Percentiles rank a stretch among this genome's conserved stretches.
Evolutionary conservation across 208 protist genomes (phyloP).

Genomic region (Leishmania amazonensis): DNA sequence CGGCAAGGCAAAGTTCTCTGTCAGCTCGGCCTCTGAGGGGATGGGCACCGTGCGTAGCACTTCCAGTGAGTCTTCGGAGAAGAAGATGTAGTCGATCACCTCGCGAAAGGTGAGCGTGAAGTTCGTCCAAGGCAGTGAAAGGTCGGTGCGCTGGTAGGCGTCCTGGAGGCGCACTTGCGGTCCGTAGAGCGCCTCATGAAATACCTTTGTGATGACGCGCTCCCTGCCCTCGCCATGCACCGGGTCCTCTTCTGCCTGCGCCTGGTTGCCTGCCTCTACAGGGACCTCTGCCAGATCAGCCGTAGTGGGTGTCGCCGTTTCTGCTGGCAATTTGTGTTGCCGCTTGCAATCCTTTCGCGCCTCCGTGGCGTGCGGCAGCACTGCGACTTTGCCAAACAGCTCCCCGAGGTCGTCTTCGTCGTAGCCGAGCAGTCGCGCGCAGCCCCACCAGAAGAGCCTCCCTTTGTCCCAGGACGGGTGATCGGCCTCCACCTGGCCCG

Average conservation of each 20-base stretch:
- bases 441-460: conserved; percentile 84
- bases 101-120: conserved; percentile 88
- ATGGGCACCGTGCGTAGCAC: conserved; percentile 78
- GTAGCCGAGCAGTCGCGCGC: conserved; percentile 69
- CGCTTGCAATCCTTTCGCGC: conserved; percentile 21
- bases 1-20: conserved; percentile 81
- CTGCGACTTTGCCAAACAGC: conserved; percentile 25
- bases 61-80: conserved; percentile 52
- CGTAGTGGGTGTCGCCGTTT: neutral
- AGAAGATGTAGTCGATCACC: conserved; percentile 92
- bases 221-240: neutral
- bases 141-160: conserved; percentile 63
- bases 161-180: conserved; percentile 53
- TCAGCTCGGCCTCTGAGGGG: conserved; percentile 71
- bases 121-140: conserved; percentile 85
- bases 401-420: conserved; percentile 42
- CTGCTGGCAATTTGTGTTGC: neutral
- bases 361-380: conserved; percentile 14
- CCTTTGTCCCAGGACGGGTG: conserved; percentile 89
- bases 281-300: neutral
- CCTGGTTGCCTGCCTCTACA: neutral
- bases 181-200: conserved; percentile 38
- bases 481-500: conserved; percentile 55
- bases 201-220: conserved; percentile 39
- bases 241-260: neutral